Conservation (phyloP, 1,284 basidiomycete species). For the Heterobasidion parviporum region DNA sequence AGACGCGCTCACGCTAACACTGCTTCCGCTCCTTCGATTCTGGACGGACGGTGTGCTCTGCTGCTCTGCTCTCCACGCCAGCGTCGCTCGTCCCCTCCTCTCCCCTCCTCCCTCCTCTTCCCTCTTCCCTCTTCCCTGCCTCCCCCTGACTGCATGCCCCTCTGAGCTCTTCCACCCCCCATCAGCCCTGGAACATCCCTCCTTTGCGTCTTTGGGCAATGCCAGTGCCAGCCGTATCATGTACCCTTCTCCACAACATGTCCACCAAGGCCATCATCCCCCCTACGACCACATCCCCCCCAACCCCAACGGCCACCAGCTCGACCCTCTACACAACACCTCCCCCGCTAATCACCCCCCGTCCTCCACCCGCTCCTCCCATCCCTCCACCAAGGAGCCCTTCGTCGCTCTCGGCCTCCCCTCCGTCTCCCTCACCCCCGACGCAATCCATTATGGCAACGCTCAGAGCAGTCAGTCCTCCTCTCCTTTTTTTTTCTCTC, state of each 20-base stretch:
- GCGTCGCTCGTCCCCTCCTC: too few species aligned
- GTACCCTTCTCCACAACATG: slow-evolving; percentile 51
- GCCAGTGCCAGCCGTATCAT: slow-evolving; percentile 54
- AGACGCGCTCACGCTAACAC: neutral
- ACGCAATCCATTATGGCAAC: slow-evolving; percentile 61
- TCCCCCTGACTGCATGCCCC: slow-evolving; percentile 4
- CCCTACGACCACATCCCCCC: slow-evolving; percentile 19
- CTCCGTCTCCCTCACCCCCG: slow-evolving; percentile 59
- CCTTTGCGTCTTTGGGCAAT: slow-evolving; percentile 26
- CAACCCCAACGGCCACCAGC: slow-evolving; percentile 11
- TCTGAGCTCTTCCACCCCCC: slow-evolving; percentile 7
- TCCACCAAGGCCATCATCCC: slow-evolving; percentile 31
- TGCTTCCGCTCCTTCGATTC: neutral
- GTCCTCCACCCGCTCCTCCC: slow-evolving; percentile 22
- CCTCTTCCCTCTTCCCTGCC: neutral
- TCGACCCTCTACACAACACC: slow-evolving; percentile 26
- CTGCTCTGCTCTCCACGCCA: too few species aligned
- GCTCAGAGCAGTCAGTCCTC: slow-evolving; percentile 55
- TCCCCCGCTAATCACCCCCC: slow-evolving; percentile 38
- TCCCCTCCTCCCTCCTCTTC: neutral
- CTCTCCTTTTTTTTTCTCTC: slow-evolving; percentile 1
- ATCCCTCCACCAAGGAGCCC: slow-evolving; percentile 40
- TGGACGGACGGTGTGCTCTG: too few species aligned
- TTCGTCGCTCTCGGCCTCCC: slow-evolving; percentile 63
- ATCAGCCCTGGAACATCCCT: slow-evolving; percentile 12